Evolutionary conservation across 495 filamentous ascomycete genomes (phyloP), one percentile per base, ranked within the genome.

Genomic region (Niebla homalea): DNA sequence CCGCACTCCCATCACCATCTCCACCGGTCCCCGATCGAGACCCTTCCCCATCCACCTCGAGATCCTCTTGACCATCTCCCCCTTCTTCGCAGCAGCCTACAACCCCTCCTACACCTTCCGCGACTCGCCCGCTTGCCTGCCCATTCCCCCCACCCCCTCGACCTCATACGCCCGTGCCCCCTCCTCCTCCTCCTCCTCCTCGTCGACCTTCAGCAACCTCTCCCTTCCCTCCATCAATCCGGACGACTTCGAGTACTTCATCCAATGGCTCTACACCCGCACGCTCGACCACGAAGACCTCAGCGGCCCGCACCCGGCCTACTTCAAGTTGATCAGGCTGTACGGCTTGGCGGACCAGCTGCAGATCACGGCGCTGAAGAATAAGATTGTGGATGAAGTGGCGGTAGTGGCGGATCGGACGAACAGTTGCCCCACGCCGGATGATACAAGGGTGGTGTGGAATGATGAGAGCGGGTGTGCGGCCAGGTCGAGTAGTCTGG

Each of bases 61-160:
- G 46, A 66, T 71, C 42, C 62, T 75, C 35, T 63, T 61, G 15
- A 23, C 53, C 18, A 43, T 59, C 52, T 73, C 70, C 1, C 64
- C 68, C 48, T 73, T 72, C 67, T 75, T 75, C 66, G 56, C 65
- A 44, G 69, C 71, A 32, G 68, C 71, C 18, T 66, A 74, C 48
- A 65, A 65, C 44, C 53, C 59, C 6, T 20, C 43, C 38, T 63
- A 67, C 59, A 48, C 57, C 39, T 75, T 75, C 61, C 62, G 60
- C 29, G 71, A 74, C 63, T 63, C 67, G 26, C 45, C 45, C 29
- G 19, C 45, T 16, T 16, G 23, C 4, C 25, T 5, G 16, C 20
- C 45, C 1, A 35, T 18, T 25, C 6, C 14, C 5, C 21, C 43
- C n/a, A 22, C 52, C 40, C 53, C 63, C 19, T 58, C 68, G 38